phyloP scores from a whole-genome alignment of 2,329 filamentous ascomycete species.

The Phialemoniopsis sp. region DNA sequence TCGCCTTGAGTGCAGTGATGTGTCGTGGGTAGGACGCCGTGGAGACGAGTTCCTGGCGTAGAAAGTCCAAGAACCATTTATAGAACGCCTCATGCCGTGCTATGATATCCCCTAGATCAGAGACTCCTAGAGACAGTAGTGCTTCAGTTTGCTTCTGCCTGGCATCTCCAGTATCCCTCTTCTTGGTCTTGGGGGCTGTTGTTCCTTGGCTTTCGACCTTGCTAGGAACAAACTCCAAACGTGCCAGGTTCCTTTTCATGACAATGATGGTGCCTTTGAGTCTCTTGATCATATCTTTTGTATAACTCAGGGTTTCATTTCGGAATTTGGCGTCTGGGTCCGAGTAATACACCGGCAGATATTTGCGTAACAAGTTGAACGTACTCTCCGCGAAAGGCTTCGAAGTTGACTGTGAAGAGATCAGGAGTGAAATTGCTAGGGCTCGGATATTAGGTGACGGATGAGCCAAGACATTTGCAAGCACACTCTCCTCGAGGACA shows the following conservation, averaged over 20 bases:
- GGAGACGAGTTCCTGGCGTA: constrained; percentile 70
- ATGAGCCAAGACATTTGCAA: constrained; percentile 50
- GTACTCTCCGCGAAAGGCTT: constrained; percentile 63
- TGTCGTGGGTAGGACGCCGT: constrained; percentile 89
- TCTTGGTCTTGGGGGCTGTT: constrained; percentile 11
- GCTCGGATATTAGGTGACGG: constrained; percentile 64
- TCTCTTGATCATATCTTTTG: constrained; percentile 73
- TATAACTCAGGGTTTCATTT: constrained; percentile 71
- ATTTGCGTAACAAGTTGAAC: constrained; percentile 57
- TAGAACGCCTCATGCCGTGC: constrained; percentile 60
- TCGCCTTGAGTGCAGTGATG: constrained; percentile 71
- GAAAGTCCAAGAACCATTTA: constrained; percentile 69
- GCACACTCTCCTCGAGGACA: constrained; percentile 33
- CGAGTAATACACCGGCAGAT: constrained; percentile 69
- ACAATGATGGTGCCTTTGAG: constrained; percentile 63
- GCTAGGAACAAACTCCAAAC: no score
- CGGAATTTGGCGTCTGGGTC: constrained; percentile 85
- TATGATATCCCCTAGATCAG: constrained; percentile 26
- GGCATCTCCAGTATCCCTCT: no score
- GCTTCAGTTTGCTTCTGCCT: no score
- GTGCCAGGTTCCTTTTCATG: constrained; percentile 38
- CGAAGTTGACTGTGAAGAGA: constrained; percentile 71
- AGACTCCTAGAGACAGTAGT: no score
- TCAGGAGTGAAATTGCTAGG: constrained; percentile 76
- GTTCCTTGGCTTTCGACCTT: no score